Conservation (phyloP, 805 yeast genomes). For the Monosporozyma solicola region DNA sequence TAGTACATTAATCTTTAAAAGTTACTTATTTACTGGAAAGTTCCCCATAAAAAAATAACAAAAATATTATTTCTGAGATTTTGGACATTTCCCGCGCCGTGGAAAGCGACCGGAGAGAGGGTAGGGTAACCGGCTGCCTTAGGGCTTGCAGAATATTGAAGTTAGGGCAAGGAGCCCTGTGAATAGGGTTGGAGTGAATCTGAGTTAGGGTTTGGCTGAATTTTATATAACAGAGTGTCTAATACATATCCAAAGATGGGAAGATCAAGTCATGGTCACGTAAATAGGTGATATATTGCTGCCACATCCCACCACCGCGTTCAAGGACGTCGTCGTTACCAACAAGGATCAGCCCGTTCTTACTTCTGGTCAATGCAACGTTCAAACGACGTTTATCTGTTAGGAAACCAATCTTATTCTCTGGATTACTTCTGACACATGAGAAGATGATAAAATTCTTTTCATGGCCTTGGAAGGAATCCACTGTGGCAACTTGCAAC, state of each 20-base stretch:
- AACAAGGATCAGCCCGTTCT: slow-evolving; percentile 45
- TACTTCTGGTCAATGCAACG: slow-evolving; percentile 37
- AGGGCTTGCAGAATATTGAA: not conserved
- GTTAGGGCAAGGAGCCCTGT: no score
- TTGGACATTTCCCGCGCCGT: not conserved
- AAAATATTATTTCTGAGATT: not conserved
- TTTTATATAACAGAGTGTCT: not conserved
- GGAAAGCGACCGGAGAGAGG: not conserved
- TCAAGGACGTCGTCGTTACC: slow-evolving; percentile 50
- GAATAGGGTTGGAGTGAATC: not conserved
- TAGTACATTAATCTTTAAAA: not conserved
- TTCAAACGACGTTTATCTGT: not conserved
- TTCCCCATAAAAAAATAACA: slow-evolving; percentile 1
- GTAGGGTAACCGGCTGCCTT: not conserved
- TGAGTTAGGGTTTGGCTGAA: not conserved
- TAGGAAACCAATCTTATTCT: slow-evolving; percentile 52
- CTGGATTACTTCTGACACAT: slow-evolving; percentile 59
- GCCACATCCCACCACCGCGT: slow-evolving; percentile 42
- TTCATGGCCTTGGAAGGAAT: slow-evolving; percentile 89
- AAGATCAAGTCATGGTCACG: slow-evolving; percentile 29
- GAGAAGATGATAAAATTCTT: slow-evolving; percentile 72
- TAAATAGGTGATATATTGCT: slow-evolving; percentile 37
- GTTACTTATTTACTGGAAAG: not conserved
- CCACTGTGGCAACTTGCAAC: slow-evolving; percentile 53
- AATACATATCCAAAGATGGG: slow-evolving; percentile 16